Evolutionary conservation across 2,329 filamentous ascomycete genomes (phyloP), one percentile per base, ranked within the genome.

Genomic region (Colletotrichum sp.): DNA sequence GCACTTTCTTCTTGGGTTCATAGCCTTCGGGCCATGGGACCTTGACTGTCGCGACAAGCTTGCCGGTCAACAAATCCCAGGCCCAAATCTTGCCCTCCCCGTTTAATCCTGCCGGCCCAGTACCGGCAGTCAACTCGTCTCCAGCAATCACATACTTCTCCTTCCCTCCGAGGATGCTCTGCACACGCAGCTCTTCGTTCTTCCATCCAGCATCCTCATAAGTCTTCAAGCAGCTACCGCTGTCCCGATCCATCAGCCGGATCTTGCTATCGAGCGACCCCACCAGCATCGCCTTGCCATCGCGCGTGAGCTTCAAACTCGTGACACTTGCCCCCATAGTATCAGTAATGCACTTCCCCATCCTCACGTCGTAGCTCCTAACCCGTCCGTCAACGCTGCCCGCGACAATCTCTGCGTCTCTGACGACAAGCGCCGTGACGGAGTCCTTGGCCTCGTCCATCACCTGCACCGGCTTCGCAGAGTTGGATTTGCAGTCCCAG

Each of bases 311-410:
- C 57, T 86, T 87, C 72, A 98, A 83, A 83, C 93, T 96, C 9
- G 95, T 98, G n/a, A 98, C 94, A 75, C 88, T 88, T 3, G 87
- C 89, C 69, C 91, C 91, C 68, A 97, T 86, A 2, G 95, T 91
- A 85, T 98, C 95, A 2, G 91, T 91, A 6, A 91, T 91, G 65
- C 93, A 89, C 68, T 87, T 88, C 1, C 96, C 96, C 88, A 91
- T 94, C 71, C 95, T 90, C 55, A 98, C 85, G 85, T 98, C 96
- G 85, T 98, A 98, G 75, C 89, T 89, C 70, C 96, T 88, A 1
- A 98, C 91, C 74, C 94, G 89, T 4, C 96, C 96, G 85, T 98
- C 96, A 72, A 98, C 95, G 82, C 95, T 96, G 1, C 94, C 95
- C 2, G 91, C 90, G 3, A 95, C 84, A 66, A 98, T 91, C 84